Evolutionary conservation across 2,329 filamentous ascomycete genomes (phyloP), one percentile per base, ranked within the genome.

Genomic region (Cladophialophora immunda): DNA sequence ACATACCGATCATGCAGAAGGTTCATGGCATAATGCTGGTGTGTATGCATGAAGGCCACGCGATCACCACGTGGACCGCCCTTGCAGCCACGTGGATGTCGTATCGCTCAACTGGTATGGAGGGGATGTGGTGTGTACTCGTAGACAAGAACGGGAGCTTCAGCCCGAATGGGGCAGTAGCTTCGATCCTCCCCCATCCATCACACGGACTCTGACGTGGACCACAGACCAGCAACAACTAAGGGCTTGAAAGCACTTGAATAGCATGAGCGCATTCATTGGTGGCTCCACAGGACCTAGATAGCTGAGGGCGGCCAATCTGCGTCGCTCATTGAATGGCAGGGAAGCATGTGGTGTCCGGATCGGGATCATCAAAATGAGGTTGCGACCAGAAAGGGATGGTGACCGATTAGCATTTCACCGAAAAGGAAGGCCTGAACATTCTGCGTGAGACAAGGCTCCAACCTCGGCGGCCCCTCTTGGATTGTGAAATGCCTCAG

Each of bases 21-120:
- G 45, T 7, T 27, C 8, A 50, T 50, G 11, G 38, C 38, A 27
- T 11, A 50, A 5, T 25, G 45, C 45, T 50, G 22, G 25, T 11
- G 45, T 25, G 4, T 50, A 8, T 50, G 45, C 45, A 15, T 25
- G 3, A 45, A 45, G 19, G 45, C 45, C 45, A 50, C 45, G 45
- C 22, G 19, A 50, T 50, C 45, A 50, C 19, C 45, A 50, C 19
- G 45, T 50, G 45, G 45, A 25, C 45, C 45, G 11, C 45, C 45
- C 45, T 25, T 50, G 45, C 45, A 25, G 19, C 45, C 45, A 50
- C 45, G 45, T 50, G 45, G 11, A 50, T 25, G 45, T 27, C 45
- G 45, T 50, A 22, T 27, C 15, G 45, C 45, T 27, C 45, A 25
- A 50, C 4, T 25, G 25, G 45, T 27, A 4, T 27, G 25, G 9